Conservation (phyloP, 805 yeast species). For the Millerozyma acaciae region DNA sequence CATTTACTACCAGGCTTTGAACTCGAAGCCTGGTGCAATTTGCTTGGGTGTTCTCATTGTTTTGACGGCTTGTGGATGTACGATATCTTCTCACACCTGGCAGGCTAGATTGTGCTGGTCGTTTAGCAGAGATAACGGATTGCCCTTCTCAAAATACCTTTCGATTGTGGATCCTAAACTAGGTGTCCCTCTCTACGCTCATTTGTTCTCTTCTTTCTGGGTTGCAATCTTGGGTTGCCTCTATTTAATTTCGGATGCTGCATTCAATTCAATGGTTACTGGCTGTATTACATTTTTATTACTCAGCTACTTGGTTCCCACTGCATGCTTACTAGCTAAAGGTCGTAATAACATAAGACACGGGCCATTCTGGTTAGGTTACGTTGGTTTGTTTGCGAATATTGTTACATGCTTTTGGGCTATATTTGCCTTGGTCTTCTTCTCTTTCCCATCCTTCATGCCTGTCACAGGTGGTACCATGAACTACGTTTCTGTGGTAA, state of each 20-base stretch:
- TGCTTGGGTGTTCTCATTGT: conserved; percentile 47
- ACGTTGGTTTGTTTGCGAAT: conserved; percentile 49
- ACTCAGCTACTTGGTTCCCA: conserved; percentile 56
- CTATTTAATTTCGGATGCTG: conserved; percentile 63
- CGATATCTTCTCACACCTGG: conserved; percentile 63
- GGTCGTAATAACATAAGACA: conserved; percentile 52
- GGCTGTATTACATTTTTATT: conserved; percentile 59
- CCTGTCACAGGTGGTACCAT: conserved; percentile 60
- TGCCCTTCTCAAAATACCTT: conserved; percentile 53
- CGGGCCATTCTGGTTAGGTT: conserved; percentile 69
- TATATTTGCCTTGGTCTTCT: conserved; percentile 54
- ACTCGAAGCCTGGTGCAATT: conserved; percentile 51
- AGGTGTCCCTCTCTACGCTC: conserved; percentile 59
- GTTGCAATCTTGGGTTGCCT: conserved; percentile 56
- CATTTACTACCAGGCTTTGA: conserved; percentile 56
- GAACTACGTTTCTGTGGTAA: conserved; percentile 64
- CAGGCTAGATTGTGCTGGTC: conserved; percentile 68
- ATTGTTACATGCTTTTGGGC: conserved; percentile 54
- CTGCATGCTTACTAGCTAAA: conserved; percentile 40
- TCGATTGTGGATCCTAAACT: conserved; percentile 42
- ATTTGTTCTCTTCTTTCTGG: conserved; percentile 49
- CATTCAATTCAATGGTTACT: conserved; percentile 61
- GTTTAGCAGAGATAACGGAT: conserved; percentile 61
- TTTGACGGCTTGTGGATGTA: conserved; percentile 54
- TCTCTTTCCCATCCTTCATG: conserved; percentile 59